Evolutionary conservation across 805 yeast genomes (phyloP), one percentile per base, ranked within the genome.

Genomic region (Candida loeiensis): DNA sequence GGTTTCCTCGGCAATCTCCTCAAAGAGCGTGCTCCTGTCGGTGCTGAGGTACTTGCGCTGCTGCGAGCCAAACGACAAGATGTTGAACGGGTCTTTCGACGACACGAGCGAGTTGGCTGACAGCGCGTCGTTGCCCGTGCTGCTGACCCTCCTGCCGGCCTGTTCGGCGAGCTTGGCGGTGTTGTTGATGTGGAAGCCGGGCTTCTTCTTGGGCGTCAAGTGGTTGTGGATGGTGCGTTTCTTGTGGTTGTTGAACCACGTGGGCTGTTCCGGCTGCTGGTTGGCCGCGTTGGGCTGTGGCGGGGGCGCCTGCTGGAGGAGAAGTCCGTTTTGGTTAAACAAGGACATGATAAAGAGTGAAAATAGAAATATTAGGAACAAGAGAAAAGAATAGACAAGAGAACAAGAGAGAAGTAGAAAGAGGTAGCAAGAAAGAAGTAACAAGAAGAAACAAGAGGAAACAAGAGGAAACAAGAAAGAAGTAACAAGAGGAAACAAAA

Each of bases 161-260:
- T 45, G 20, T 37, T 18, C 34, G 18, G 45, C 46, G 8, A 54
- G 45, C 20, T 50, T 48, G 19, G 61, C 42, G 3, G 56, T 37
- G 6, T 58, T 46, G 14, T 56, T 37, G 16, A 68, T 54, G 38
- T 64, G 72, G 48, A 68, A 66, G 3, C 70, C 69, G 4, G 67
- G 54, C 36, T 66, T 66, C 45, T 63, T 59, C 45, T 61, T 64
- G 34, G 73, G 62, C 8, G 63, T 64, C 37, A 69, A 57, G 38
- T 69, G 74, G 40, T 66, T 69, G 19, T 71, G 71, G 34, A 69
- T 66, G 8, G 63, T 59, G 39, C 73, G 49, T 38, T 55, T 59
- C 36, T 58, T 55, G 16, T 60, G 49, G 35, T 65, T 55, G 28
- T 58, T 61, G 41, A 59, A 55, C 74, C 74, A 66, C n/a, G 55